These are phyloP conservation scores for Scheffersomyces titani DNA, from an alignment of 1,139 yeast species.

Conservation along the genomic window DNA sequence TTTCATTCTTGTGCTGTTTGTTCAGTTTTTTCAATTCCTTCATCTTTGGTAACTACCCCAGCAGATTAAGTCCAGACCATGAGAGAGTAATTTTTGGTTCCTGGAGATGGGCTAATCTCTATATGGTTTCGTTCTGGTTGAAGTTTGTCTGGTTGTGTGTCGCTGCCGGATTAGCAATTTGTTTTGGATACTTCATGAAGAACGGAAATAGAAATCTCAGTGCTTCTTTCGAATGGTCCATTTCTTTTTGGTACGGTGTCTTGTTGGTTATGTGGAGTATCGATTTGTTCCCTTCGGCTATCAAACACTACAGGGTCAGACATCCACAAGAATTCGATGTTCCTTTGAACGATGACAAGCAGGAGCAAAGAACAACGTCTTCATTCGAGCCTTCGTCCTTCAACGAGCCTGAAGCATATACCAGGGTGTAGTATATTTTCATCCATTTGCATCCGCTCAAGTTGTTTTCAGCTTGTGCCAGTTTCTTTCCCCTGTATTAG, in stretches of 20 bases:
- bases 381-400: constrained; percentile 9
- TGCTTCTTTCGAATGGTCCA: constrained; percentile 78
- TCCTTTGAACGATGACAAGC: constrained; percentile 1
- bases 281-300: constrained; percentile 71
- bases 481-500: neutral
- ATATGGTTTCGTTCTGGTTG: constrained; percentile 51
- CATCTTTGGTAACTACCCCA: constrained; percentile 58
- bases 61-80: constrained; percentile 42
- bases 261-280: constrained; percentile 64
- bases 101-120: constrained; percentile 38
- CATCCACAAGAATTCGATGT: constrained; percentile 15
- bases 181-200: constrained; percentile 57
- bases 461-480: neutral
- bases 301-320: constrained; percentile 17
- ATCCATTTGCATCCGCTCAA: neutral
- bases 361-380: constrained; percentile 8
- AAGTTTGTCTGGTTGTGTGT: constrained; percentile 66
- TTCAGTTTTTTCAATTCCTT: constrained; percentile 62
- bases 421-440: neutral
- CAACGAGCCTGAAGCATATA: neutral
- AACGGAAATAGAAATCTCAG: constrained; percentile 41
- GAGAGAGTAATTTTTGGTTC: constrained; percentile 43
- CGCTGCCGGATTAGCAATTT: constrained; percentile 72
- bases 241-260: constrained; percentile 81
- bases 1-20: constrained; percentile 63